Percentiles rank a stretch among this genome's conserved stretches.
Evolutionary conservation across 148 eudicot species (phyloP).

Genomic region (Linanthus parryae): DNA sequence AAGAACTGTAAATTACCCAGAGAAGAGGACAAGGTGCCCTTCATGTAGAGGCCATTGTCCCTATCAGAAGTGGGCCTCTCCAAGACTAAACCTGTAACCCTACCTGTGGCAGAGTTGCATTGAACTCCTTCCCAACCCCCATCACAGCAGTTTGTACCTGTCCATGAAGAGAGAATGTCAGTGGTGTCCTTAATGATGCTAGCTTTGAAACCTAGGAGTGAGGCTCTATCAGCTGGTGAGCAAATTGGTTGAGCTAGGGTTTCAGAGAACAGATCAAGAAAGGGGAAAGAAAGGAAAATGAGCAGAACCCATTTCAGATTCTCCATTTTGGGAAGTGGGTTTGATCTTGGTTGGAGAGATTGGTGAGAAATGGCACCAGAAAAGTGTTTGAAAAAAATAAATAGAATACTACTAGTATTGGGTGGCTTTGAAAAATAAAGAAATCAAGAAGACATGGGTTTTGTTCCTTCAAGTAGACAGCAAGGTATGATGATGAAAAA

Average conservation of each 20-base stretch:
- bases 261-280: constrained; percentile 16
- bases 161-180: constrained; percentile 58
- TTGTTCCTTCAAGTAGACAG: constrained; percentile 18
- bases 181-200: constrained; percentile 60
- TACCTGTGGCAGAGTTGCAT: constrained; percentile 41
- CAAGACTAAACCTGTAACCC: constrained; percentile 51
- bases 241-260: constrained; percentile 25
- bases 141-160: constrained; percentile 57
- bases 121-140: constrained; percentile 88
- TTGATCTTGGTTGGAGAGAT: constrained; percentile 10
- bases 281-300: constrained; percentile 29
- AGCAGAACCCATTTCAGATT: constrained; percentile 37
- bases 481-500: constrained; percentile 36
- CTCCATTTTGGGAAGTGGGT: constrained; percentile 49
- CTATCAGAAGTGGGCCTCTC: constrained; percentile 40
- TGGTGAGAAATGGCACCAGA: not conserved
- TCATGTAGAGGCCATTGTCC: constrained; percentile 43
- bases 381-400: not conserved
- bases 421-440: not conserved
- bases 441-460: not conserved
- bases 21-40: constrained; percentile 66
- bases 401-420: not conserved
- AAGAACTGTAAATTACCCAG: constrained; percentile 53
- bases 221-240: constrained; percentile 48
- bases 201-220: constrained; percentile 65